Evolutionary conservation across 441 rosid genomes (phyloP).

Genomic region (Dalechampia spathulata): DNA sequence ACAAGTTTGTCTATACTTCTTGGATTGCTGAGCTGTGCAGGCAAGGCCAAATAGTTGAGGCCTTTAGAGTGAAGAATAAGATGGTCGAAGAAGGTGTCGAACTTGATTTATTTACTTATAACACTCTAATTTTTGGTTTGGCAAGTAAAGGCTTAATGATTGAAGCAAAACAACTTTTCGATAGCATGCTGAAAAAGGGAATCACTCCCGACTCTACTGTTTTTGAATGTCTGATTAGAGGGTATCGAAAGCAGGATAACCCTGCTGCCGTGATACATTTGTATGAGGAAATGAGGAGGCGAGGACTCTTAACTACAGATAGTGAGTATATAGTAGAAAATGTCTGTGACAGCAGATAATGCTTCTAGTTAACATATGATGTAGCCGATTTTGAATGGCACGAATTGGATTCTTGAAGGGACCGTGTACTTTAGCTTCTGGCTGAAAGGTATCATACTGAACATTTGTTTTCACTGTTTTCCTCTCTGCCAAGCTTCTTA

Average conservation of each 20-base stretch:
- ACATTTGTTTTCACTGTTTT: too few relatives aligned
- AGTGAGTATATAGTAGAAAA: not conserved
- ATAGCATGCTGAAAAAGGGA: slow-evolving; percentile 6
- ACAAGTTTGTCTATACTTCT: slow-evolving; percentile 10
- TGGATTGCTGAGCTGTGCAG: slow-evolving; percentile 6
- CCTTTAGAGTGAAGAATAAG: slow-evolving; percentile 9
- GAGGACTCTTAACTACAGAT: not conserved
- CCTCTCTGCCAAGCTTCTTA: too few relatives aligned
- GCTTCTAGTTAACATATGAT: too few relatives aligned
- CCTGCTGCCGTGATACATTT: slow-evolving; percentile 1
- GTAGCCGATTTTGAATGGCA: too few relatives aligned
- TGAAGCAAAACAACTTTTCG: slow-evolving; percentile 8
- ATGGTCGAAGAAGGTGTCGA: slow-evolving; percentile 11
- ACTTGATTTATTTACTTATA: not conserved
- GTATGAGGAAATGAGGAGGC: slow-evolving; percentile 6
- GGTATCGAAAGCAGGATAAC: slow-evolving; percentile 6
- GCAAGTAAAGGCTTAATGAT: slow-evolving; percentile 8
- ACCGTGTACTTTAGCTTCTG: too few relatives aligned
- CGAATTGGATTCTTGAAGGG: too few relatives aligned
- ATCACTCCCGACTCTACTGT: slow-evolving; percentile 2
- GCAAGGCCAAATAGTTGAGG: slow-evolving; percentile 8
- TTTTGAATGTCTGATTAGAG: slow-evolving; percentile 1
- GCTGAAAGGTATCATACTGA: too few relatives aligned
- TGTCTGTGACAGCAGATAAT: not conserved
- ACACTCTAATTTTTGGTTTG: slow-evolving; percentile 12